Percentiles rank a stretch among this genome's conserved stretches.
Evolutionary conservation across 371 early-diverging fungal genomes (phyloP).

Genomic region (Mucor piriformis): DNA sequence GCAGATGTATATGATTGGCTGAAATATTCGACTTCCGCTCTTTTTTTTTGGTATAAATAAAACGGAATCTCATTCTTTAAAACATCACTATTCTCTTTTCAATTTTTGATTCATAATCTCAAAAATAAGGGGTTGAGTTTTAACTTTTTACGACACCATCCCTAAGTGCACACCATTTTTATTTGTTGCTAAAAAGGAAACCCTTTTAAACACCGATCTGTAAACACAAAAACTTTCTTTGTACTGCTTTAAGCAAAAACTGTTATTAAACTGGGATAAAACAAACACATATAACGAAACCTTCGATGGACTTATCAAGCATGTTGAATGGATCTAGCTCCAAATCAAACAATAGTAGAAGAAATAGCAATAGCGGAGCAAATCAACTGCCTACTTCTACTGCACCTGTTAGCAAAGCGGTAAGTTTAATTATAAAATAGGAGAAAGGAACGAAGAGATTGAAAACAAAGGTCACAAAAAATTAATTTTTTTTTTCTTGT

Average conservation of each 20-base stretch:
- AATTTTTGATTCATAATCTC: background rate
- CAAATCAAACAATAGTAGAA: background rate
- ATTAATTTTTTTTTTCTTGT: background rate
- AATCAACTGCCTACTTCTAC: background rate
- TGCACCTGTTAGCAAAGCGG: background rate
- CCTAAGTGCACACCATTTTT: background rate
- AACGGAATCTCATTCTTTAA: constrained; percentile 1
- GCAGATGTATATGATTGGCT: background rate
- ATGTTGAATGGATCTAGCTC: constrained; percentile 27
- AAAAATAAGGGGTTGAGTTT: background rate
- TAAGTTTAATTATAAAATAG: background rate
- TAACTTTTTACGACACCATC: background rate
- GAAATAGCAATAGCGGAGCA: background rate
- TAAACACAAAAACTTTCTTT: background rate
- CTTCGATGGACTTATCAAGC: constrained; percentile 26
- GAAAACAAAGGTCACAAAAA: constrained; percentile 2
- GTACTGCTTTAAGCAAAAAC: background rate
- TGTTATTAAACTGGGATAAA: background rate
- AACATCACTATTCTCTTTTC: constrained; percentile 8
- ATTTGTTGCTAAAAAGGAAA: background rate
- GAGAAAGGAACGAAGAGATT: constrained; percentile 3
- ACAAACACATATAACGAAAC: background rate
- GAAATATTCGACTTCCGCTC: background rate
- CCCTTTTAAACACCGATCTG: background rate
- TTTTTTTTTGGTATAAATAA: background rate